Evolutionary conservation across 768 basidiomycete genomes (phyloP), one percentile per base, ranked within the genome.

Genomic region (Ramaria sp.): DNA sequence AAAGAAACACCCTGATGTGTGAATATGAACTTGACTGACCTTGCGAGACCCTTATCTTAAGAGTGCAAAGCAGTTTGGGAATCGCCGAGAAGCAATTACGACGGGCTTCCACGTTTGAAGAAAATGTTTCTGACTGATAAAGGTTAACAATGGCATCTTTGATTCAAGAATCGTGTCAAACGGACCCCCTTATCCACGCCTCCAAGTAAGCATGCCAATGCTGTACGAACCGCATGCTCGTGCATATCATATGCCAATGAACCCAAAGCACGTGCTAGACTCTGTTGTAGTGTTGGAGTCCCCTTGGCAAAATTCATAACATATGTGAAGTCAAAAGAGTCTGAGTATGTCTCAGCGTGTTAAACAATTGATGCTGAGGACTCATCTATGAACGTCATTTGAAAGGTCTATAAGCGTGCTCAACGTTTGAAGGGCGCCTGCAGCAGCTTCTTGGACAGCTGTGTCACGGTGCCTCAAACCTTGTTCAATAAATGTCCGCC

Each of bases 391-490:
- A 41, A 93, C 74, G 57, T 81, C 75, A 20, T 64, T 63, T 2
- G 82, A 78, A 62, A 82, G 86, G 62, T 91, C 84, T 31, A 76
- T 72, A 1, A 90, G 74, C 55, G 73, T 72, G 67, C 90, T 93
- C 57, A 89, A 70, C n/a, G 76, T 68, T 3, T 78, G 77, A 73
- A 91, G 77, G 6, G 88, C 85, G 24, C 66, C 68, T 12, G 91
- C 86, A 34, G 86, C 89, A 7, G 84, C 82, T 62, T 88, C 82
- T 69, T 94, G 94, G 3, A 88, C 88, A 15, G 69, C 64, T 1
- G 66, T 63, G 46, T 71, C 78, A 59, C 82, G 75, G 65, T 89
- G 83, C 68, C 84, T 87, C 58, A 94, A 72, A 17, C 84, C 81
- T 54, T 77, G 71, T 63, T 92, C 84, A 39, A 93, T 69, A 42